Evolutionary conservation across 352 stramenopile genomes (phyloP), one percentile per base, ranked within the genome.

Genomic region (Phytophthora litchii): DNA sequence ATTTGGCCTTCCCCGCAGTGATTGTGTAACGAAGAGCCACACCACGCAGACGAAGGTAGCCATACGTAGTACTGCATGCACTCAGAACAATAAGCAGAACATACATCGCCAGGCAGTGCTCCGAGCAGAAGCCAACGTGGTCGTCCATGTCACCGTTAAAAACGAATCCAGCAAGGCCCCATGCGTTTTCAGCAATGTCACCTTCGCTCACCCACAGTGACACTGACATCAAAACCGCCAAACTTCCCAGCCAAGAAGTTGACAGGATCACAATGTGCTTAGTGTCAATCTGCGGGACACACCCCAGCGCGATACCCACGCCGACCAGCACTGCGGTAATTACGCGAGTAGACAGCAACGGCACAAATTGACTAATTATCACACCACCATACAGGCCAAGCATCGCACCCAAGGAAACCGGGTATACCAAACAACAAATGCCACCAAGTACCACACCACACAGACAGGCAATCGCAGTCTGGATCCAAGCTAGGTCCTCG

Each of bases 361-460:
- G 76, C 4, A 92, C 67, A n/a, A 91, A 93, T 53, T 91, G 81
- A 11, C 78, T 80, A 17, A 82, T 19, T 34, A 88, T 64, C 5
- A 92, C 56, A 16, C 74, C 77, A 5, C 81, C 46, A 44, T 91
- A 92, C 43, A 92, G 72, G 8, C 81, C 83, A 32, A 91, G 68
- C 61, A 88, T 80, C 8, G 70, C 83, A 11, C 81, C 81, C 3
- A 94, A 59, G 5, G 82, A 83, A 25, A 78, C 44, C 0, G 75
- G 58, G 20, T 86, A 83, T 4, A 92, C 50, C 36, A 96, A 52
- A 52, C 76, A 81, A 40, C 76, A 77, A 10, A 94, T 58, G 6
- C 80, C 76, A 16, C 83, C 85, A 58, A 96, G 81, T 3, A 94
- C 83, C 12, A 81, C 36, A 8, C 80, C 87, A 29, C 83, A 92